Conservation (phyloP, 1,139 yeast species). For the Geotrichum siamense region DNA sequence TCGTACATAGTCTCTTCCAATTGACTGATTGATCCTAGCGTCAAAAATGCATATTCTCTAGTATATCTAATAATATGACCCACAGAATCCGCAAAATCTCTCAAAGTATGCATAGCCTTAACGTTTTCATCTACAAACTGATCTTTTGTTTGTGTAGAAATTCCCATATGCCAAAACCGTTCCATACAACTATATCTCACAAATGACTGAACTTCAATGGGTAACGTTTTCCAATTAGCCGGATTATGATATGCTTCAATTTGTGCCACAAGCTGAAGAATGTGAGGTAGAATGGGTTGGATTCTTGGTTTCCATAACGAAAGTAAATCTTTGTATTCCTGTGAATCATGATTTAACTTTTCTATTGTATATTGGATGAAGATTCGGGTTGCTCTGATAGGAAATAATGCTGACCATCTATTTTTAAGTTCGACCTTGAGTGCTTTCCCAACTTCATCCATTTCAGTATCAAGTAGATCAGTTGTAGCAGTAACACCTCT, state of each 20-base stretch:
- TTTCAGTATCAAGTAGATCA: conserved; percentile 63
- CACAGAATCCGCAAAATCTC: conserved; percentile 98
- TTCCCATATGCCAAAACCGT: conserved; percentile 98
- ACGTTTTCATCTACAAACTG: conserved; percentile 92
- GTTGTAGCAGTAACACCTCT: conserved; percentile 75
- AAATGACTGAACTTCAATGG: conserved; percentile 83
- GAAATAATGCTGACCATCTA: conserved; percentile 91
- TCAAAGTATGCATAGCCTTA: conserved; percentile 82
- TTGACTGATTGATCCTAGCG: conserved; percentile 84
- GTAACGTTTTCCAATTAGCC: conserved; percentile 79
- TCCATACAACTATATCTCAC: conserved; percentile 84
- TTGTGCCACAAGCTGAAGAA: conserved; percentile 77
- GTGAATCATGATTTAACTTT: conserved; percentile 68
- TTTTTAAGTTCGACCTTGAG: conserved; percentile 73
- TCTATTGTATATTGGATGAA: conserved; percentile 94
- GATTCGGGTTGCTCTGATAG: conserved; percentile 90
- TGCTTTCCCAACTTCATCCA: conserved; percentile 84
- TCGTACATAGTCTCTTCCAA: conserved; percentile 85
- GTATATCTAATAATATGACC: conserved; percentile 95
- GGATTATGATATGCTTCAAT: conserved; percentile 94
- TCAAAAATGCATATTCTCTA: conserved; percentile 87
- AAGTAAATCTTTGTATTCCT: conserved; percentile 65
- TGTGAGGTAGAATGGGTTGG: conserved; percentile 85
- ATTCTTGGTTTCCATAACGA: conserved; percentile 89
- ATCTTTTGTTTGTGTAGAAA: conserved; percentile 87